These are phyloP conservation scores for Cladosporium sp. DNA, from an alignment of 2,329 filamentous ascomycete species.

Conservation along the genomic window DNA sequence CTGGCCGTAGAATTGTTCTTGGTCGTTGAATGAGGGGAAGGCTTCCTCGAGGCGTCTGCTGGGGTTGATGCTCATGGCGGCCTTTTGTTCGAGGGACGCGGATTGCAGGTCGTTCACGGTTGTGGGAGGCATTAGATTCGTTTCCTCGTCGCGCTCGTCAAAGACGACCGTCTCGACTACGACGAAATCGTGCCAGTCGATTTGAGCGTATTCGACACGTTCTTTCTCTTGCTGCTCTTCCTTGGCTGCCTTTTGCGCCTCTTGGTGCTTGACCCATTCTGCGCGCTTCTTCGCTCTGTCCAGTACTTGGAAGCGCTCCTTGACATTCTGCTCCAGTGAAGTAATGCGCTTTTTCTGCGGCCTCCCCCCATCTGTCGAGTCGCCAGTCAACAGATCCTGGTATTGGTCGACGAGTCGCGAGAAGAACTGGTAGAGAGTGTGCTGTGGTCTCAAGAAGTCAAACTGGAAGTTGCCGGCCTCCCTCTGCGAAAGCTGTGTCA, in stretches of 20 bases:
- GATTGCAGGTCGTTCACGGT: slow-evolving; percentile 90
- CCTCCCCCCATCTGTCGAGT: slow-evolving; percentile 68
- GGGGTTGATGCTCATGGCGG: slow-evolving; percentile 79
- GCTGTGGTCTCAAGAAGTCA: slow-evolving; percentile 91
- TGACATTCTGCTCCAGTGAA: slow-evolving; percentile 71
- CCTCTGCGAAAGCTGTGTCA: slow-evolving; percentile 84
- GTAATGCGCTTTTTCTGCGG: slow-evolving; percentile 70
- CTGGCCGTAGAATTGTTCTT: slow-evolving; percentile 43
- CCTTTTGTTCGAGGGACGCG: slow-evolving; percentile 91
- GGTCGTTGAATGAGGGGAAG: slow-evolving; percentile 71
- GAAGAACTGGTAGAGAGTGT: slow-evolving; percentile 96
- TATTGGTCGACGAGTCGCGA: slow-evolving; percentile 92
- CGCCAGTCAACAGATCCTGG: slow-evolving; percentile 69
- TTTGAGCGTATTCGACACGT: slow-evolving; percentile 73
- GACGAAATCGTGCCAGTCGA: slow-evolving; percentile 98
- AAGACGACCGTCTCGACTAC: slow-evolving; percentile 95
- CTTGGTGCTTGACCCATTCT: slow-evolving; percentile 82
- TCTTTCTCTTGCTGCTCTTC: slow-evolving; percentile 86
- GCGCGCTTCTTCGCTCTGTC: slow-evolving; percentile 80
- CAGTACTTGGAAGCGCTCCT: slow-evolving; percentile 78
- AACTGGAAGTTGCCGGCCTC: slow-evolving; percentile 93
- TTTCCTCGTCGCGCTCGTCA: slow-evolving; percentile 81
- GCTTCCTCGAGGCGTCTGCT: slow-evolving; percentile 91
- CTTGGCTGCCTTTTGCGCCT: slow-evolving; percentile 81
- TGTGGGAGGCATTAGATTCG: slow-evolving; percentile 83